These are phyloP conservation scores for Geosmithia flava DNA, from an alignment of 2,329 filamentous ascomycete genomes.

Conservation along the genomic window DNA sequence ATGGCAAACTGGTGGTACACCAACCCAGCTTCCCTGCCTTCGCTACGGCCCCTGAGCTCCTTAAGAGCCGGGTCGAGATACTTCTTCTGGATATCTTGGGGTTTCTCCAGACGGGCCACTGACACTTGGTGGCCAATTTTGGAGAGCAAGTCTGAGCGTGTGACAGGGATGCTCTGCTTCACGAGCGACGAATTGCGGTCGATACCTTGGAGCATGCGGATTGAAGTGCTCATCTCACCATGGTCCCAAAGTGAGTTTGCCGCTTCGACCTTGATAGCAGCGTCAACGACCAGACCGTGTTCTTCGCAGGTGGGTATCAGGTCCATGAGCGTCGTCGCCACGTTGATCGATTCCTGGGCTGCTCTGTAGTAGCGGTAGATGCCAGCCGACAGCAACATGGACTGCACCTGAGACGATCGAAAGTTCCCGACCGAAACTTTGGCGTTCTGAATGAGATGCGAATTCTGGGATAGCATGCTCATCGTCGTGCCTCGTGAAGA, in stretches of 20 bases:
- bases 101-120: conserved; percentile 79
- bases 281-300: conserved; percentile 65
- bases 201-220: conserved; percentile 73
- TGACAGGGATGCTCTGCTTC: conserved; percentile 60
- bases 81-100: conserved; percentile 75
- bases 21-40: conserved; percentile 65
- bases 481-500: conserved; percentile 76
- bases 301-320: conserved; percentile 58
- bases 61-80: conserved; percentile 78
- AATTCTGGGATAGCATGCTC: conserved; percentile 62
- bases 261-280: conserved; percentile 66
- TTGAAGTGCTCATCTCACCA: conserved; percentile 79
- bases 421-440: conserved; percentile 51
- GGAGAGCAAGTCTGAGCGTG: conserved; percentile 67
- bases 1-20: conserved; percentile 92
- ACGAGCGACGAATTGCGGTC: conserved; percentile 45
- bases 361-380: conserved; percentile 71
- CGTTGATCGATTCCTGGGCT: conserved; percentile 75
- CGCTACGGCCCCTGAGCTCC: conserved; percentile 57
- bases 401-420: conserved; percentile 60
- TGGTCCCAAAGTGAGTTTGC: conserved; percentile 91
- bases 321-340: conserved; percentile 71
- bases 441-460: conserved; percentile 46
- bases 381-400: conserved; percentile 62
- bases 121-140: conserved; percentile 84